Base-by-base conservation (phyloP, 2,329 filamentous ascomycete species). In the Botryotinia calthae region DNA sequence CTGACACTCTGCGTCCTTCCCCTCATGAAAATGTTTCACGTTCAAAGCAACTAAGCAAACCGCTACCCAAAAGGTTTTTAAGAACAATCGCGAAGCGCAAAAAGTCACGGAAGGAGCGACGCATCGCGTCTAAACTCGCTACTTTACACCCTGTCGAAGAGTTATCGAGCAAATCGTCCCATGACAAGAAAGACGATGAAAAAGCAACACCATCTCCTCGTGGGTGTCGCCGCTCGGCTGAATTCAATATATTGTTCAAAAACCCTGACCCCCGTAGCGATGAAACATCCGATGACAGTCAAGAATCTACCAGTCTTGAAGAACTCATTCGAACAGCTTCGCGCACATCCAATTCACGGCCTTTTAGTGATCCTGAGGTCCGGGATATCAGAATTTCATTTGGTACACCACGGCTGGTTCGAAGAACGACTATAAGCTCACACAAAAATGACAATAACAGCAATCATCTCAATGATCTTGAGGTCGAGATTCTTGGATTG, bases 241-340 rank as follows among this genome's bases (percentile, higher is more conserved):
- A 25, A 56, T 34, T 25, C 25, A 37, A 42, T 56, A 31, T 6
- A 44, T 12, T n/a, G 6, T 12, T 22, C 6, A 25, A 22, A 12
- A 31, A 20, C 4, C n/a, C n/a, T 42, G 37, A 56, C 4, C n/a
- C n/a, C 25, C n/a, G 18, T 7, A 56, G 6, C 6, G 18, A 25
- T 44, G 37, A 44, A 42, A 25, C 18, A 31, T 31, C 18, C 48
- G n/a, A 31, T 25, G n/a, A 22, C 37, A 68, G 65, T 44, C 48
- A 42, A 42, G 65, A 68, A 40, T 68, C 48, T 42, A 34, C n/a
- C 22, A 56, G 48, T 31, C 65, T 68, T 37, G 67, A 70, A 59
- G 54, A 70, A 20, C 34, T n/a, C 2, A 59, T 59, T 34, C 51
- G 42, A 37, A 46, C 28, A 61, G 40, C 67, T 62, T 42, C 44